phyloP scores from a whole-genome alignment of 306 rosid species.

The Vigna hirtella region DNA sequence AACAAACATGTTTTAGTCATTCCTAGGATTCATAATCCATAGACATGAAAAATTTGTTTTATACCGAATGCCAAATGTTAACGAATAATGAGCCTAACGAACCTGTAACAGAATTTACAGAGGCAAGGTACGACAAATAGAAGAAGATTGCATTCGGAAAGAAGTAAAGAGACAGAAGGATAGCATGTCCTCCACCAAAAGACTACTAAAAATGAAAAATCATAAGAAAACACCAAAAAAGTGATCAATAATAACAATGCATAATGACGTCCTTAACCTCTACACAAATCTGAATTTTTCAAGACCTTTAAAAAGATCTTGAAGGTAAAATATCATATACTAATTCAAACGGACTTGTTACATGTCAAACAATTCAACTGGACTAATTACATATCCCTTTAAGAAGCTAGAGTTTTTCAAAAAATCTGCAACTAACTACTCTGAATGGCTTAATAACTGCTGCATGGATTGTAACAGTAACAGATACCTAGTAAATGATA shows the following conservation, averaged over 20 bases:
- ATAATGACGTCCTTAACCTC: background rate
- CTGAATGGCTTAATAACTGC: constrained; percentile 25
- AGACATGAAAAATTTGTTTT: too few relatives aligned
- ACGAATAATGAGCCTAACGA: too few relatives aligned
- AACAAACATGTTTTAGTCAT: too few relatives aligned
- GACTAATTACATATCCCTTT: background rate
- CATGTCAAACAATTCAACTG: background rate
- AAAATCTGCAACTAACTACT: constrained; percentile 25
- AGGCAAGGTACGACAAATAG: background rate
- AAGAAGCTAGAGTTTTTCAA: constrained; percentile 15
- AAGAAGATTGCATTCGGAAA: background rate
- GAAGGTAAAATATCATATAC: constrained; percentile 14
- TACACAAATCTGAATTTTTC: background rate
- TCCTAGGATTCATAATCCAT: too few relatives aligned
- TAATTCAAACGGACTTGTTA: constrained; percentile 18
- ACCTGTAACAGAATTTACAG: constrained; percentile 13
- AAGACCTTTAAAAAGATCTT: background rate
- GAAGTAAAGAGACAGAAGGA: background rate
- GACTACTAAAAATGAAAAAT: background rate
- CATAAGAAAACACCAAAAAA: background rate
- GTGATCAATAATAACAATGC: constrained; percentile 2
- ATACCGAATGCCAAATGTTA: too few relatives aligned
- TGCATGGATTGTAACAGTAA: constrained; percentile 10
- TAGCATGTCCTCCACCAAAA: background rate
- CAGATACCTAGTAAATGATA: background rate